Evolutionary conservation across 371 early-diverging fungal species (phyloP), one percentile per base, ranked within the genome.

Genomic region (Haplosporangium sp.): DNA sequence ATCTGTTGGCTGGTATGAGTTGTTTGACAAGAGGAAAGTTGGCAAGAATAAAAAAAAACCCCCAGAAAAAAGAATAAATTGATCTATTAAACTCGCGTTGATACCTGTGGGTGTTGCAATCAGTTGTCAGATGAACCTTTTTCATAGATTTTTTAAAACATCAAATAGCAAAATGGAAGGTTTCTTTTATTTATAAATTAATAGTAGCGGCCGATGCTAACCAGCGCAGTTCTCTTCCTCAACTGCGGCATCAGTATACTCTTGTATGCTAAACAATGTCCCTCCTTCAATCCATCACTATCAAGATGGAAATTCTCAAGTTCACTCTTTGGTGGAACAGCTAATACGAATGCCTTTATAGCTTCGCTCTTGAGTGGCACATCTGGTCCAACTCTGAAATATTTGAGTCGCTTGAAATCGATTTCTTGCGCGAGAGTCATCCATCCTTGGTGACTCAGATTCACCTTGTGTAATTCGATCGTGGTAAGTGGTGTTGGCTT

Each of bases 381-480:
- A 40, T 71, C 72, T 1, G 77, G 77, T 8, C 71, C 63, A 10
- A 76, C 57, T 17, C 71, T 48, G 44, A 76, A 65, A 17, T 76
- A 71, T 44, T 67, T 53, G 19, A 76, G 68, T 13, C 50, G 59
- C 37, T 55, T 64, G 39, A 76, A 76, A 27, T 76, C 65, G 17
- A 76, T 63, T 48, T 76, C 77, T 37, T 76, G 67, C 5, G 71
- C 77, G 0, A 76, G 56, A 8, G 72, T 76, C 77, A 76, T 76
- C 77, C 77, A 76, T 2, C 77, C 77, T 40, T 76, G 71, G 47
- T 76, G 77, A 17, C 71, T 67, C 35, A 76, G 57, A n/a, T 76
- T 71, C n/a, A 71, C 72, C 44, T 58, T 66, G 34, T 71, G 71
- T 34, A 76, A 63, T 47, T 76, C 77, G 45, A 76, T 61, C 35